Base-by-base conservation (phyloP, 345 rosid genomes). In the Erodium maritimum region DNA sequence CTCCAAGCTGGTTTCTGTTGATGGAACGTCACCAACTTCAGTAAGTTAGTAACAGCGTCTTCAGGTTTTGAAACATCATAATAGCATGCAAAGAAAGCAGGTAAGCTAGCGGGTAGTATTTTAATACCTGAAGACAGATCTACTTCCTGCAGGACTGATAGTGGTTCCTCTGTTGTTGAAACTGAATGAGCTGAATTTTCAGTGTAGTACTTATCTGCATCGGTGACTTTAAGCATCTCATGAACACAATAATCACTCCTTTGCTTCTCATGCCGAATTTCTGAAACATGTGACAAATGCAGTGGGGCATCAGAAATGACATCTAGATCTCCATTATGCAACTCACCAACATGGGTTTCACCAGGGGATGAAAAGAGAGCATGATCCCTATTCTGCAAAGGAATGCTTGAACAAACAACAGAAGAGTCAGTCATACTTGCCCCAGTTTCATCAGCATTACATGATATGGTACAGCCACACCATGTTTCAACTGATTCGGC, bases 241-340 rank as follows among this genome's bases (percentile, higher is more conserved):
- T 65, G 62, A 52, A 45, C 50, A 69, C 66, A 20, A 60, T 56
- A 54, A 56, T 58, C 60, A 33, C 55, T 48, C 50, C 66, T 65
- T 67, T 67, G 71, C 56, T 58, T 67, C 65, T 72, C 78, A 71
- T 66, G 23, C 79, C 65, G 62, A 57, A 66, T 33, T 58, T 71
- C 75, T 17, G 59, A 60, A 23, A 58, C 0, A 37, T 62, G 55
- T 42, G 76, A 79, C 19, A 64, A 23, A 71, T 67, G 54, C 61
- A 66, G 63, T 29, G 61, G 58, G 62, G 64, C 59, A 72, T 62
- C 71, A 57, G 80, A 69, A 50, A 57, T 68, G 57, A 69, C 37
- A 19, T 52, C 57, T 16, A 50, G 46, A 61, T 72, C 67, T 62
- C 56, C 75, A 68, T 52, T 72, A 65, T 69, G 76, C 54, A 62